These are phyloP conservation scores for Cytospora leucostoma DNA, from an alignment of 2,329 filamentous ascomycete genomes.

Conservation along the genomic window DNA sequence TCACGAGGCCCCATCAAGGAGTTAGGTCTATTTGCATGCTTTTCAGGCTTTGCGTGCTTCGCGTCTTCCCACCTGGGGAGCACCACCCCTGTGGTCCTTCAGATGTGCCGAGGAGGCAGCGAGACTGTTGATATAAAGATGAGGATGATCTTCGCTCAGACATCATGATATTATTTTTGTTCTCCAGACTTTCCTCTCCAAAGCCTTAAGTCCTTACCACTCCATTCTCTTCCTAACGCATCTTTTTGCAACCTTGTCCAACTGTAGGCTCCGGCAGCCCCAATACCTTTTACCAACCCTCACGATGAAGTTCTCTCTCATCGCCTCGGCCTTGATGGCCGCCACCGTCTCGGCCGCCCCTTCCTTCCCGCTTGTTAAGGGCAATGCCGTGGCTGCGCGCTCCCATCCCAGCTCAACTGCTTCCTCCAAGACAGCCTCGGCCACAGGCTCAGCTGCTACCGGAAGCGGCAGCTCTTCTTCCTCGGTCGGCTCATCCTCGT, in stretches of 20 bases:
- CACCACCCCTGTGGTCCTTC: slow-evolving; percentile 5
- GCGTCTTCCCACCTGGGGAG: background rate
- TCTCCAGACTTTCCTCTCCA: slow-evolving; percentile 16
- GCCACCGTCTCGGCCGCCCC: slow-evolving; percentile 16
- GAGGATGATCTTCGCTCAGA: background rate
- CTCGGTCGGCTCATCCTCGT: background rate
- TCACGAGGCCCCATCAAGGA: slow-evolving; percentile 6
- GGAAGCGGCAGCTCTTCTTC: background rate
- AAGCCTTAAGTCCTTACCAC: slow-evolving; percentile 18
- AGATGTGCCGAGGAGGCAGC: background rate
- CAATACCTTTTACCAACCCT: slow-evolving; percentile 7
- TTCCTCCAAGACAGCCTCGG: slow-evolving; percentile 1
- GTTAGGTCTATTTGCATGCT: slow-evolving; percentile 7
- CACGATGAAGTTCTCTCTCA: slow-evolving; percentile 25
- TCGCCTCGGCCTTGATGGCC: slow-evolving; percentile 10
- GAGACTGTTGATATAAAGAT: slow-evolving; percentile 13
- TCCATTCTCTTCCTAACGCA: slow-evolving; percentile 15
- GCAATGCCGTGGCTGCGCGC: background rate
- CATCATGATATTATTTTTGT: background rate
- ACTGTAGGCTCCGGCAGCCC: slow-evolving; percentile 24
- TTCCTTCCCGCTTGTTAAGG: slow-evolving; percentile 6
- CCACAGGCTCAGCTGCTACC: background rate
- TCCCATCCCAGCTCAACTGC: slow-evolving; percentile 3
- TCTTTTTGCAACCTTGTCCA: slow-evolving; percentile 11
- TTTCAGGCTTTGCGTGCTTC: too few relatives aligned